Evolutionary conservation across 148 eudicot species (phyloP), one percentile per base, ranked within the genome.

Genomic region (Chenopodium formosanum): DNA sequence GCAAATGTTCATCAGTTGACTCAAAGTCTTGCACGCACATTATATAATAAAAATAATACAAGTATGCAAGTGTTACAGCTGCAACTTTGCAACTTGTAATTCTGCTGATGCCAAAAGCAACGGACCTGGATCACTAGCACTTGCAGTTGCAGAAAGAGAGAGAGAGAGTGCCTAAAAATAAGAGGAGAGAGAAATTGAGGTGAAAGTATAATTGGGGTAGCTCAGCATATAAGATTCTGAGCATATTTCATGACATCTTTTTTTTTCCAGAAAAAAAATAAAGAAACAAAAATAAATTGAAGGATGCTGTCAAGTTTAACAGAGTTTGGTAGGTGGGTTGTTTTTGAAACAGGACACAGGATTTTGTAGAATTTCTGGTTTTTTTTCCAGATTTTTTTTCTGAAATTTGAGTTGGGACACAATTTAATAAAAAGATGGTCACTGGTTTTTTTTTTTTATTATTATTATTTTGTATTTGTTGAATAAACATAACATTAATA

Each of bases 11-110:
- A 29, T 70, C 78, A 76, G 81, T 86, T 84, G 76, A 23, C 75
- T 91, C 95, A 25, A 87, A 81, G 76, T 88, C 92, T 82, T 90
- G 90, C 58, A 88, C 78, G 73, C 91, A 87, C 94, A 91, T 92
- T 83, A 71, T 83, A 72, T 32, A 16, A 14, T 31, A 67, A 10
- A 67, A 14, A 16, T 34, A 40, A 40, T 40, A 40, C 8, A 40
- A 40, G 44, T 40, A 32, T 69, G 17, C 14, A 7, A 14, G 47
- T 5, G 73, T 4, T 31, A 34, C 69, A 79, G 70, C 81, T 29
- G 75, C 52, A 32, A 37, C 32, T 50, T 78, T 62, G 23, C 50
- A 44, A 44, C 17, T n/a, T 72, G 50, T 37, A 50, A 1, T 80
- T 78, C 67, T 79, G 86, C 80, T 86, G 87, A 29, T 86, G 80